These are phyloP conservation scores for Lanmaoa pseudosensibilis DNA, from an alignment of 768 basidiomycete genomes.

Conservation along the genomic window DNA sequence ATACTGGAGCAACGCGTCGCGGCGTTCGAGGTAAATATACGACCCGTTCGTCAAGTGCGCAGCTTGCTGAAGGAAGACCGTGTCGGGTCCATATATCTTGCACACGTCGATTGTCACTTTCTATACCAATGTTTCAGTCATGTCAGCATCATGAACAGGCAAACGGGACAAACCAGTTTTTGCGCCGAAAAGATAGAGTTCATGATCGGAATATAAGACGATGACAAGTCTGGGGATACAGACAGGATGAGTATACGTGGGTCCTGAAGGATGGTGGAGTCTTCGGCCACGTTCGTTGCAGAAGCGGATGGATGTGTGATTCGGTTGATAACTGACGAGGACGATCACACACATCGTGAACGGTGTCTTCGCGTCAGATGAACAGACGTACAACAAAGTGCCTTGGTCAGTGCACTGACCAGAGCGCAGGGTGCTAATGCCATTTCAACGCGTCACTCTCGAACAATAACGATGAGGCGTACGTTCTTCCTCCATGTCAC, in stretches of 20 bases:
- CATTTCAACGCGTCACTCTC: slow-evolving; percentile 7
- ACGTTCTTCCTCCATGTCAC: slow-evolving; percentile 48
- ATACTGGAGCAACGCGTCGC: slow-evolving; percentile 89
- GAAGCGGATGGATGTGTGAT: slow-evolving; percentile 40
- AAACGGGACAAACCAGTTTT: slow-evolving; percentile 67
- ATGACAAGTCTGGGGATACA: slow-evolving; percentile 85
- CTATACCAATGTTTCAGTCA: slow-evolving; percentile 45
- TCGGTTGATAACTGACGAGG: slow-evolving; percentile 65
- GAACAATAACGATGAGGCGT: slow-evolving; percentile 2
- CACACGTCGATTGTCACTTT: slow-evolving; percentile 97
- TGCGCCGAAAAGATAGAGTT: slow-evolving; percentile 99
- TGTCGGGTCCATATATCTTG: slow-evolving; percentile 85
- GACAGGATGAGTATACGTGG: slow-evolving; percentile 77
- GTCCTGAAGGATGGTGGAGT: slow-evolving; percentile 39
- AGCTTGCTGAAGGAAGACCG: slow-evolving; percentile 96
- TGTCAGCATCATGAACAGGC: not conserved
- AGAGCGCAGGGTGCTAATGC: slow-evolving; percentile 61
- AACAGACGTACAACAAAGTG: slow-evolving; percentile 73
- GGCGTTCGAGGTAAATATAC: slow-evolving; percentile 80
- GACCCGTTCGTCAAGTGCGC: slow-evolving; percentile 93
- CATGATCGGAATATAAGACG: slow-evolving; percentile 98
- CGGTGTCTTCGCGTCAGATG: not conserved
- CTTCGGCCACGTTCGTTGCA: slow-evolving; percentile 29
- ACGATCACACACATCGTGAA: slow-evolving; percentile 18
- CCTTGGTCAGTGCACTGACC: slow-evolving; percentile 89